These are phyloP conservation scores for Zymoseptoria crescenta DNA, from an alignment of 2,329 filamentous ascomycete genomes.

Conservation along the genomic window DNA sequence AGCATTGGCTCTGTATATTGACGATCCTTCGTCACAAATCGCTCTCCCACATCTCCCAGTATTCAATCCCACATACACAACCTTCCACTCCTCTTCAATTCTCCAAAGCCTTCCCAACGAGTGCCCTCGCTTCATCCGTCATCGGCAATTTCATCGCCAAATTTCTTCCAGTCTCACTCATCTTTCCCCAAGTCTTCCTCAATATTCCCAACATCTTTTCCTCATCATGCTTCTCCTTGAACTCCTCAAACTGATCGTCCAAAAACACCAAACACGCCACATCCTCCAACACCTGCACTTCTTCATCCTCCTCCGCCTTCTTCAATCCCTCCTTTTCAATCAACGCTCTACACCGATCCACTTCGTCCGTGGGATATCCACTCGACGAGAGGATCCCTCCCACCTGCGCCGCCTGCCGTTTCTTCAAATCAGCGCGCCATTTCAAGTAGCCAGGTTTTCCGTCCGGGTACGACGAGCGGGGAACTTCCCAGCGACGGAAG, in stretches of 20 bases:
- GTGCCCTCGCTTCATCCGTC: slow-evolving; percentile 51
- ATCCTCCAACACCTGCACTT: slow-evolving; percentile 73
- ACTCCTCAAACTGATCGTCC: slow-evolving; percentile 77
- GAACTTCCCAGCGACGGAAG: slow-evolving; percentile 77
- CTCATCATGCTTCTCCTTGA: slow-evolving; percentile 66
- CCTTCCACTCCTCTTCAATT: slow-evolving; percentile 12
- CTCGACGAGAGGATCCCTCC: slow-evolving; percentile 45
- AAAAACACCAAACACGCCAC: slow-evolving; percentile 81
- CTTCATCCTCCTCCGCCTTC: slow-evolving; percentile 43
- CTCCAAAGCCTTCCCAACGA: slow-evolving; percentile 58
- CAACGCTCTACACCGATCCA: slow-evolving; percentile 58
- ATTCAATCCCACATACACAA: neutral
- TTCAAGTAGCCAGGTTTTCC: slow-evolving; percentile 67
- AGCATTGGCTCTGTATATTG: neutral
- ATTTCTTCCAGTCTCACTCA: slow-evolving; percentile 55
- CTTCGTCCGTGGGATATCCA: slow-evolving; percentile 47
- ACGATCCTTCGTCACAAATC: neutral
- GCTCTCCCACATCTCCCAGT: neutral
- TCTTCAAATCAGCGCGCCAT: slow-evolving; percentile 70
- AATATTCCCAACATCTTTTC: slow-evolving; percentile 67
- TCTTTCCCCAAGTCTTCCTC: slow-evolving; percentile 69
- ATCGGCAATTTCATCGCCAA: slow-evolving; percentile 60
- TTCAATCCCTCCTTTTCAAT: slow-evolving; percentile 71
- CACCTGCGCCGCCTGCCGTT: slow-evolving; percentile 59
- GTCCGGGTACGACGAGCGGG: slow-evolving; percentile 63